Conservation (phyloP, 1,139 yeast genomes). For the Yamadazyma sp. region DNA sequence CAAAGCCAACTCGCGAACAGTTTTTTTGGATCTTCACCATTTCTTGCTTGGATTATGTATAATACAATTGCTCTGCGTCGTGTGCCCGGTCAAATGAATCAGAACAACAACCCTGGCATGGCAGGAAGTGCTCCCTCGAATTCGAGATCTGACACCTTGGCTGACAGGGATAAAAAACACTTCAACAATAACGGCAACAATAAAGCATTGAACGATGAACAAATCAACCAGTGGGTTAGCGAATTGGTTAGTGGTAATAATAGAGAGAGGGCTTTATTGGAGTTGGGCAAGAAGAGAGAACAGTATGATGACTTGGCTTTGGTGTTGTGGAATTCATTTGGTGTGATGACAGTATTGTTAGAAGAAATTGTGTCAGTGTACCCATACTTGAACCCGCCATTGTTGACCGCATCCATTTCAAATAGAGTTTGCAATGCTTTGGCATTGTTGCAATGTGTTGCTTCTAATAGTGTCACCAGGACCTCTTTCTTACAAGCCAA, state of each 20-base stretch:
- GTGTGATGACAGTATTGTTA: slow-evolving; percentile 88
- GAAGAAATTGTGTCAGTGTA: slow-evolving; percentile 91
- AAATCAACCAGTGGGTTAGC: slow-evolving; percentile 86
- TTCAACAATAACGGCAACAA: slow-evolving; percentile 7
- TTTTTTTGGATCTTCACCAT: slow-evolving; percentile 1
- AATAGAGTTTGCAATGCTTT: slow-evolving; percentile 95
- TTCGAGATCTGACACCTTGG: not conserved
- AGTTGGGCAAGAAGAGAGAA: slow-evolving; percentile 90
- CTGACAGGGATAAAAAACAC: slow-evolving; percentile 1
- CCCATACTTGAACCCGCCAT: slow-evolving; percentile 86
- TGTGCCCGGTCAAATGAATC: slow-evolving; percentile 3
- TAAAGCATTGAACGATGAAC: slow-evolving; percentile 78
- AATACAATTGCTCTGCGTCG: slow-evolving; percentile 16
- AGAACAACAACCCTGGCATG: not conserved
- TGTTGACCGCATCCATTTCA: slow-evolving; percentile 79
- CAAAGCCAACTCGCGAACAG: slow-evolving; percentile 1
- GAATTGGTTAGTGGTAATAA: slow-evolving; percentile 88
- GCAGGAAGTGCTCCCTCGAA: not conserved
- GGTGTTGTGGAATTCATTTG: slow-evolving; percentile 93
- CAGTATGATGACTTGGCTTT: slow-evolving; percentile 92
- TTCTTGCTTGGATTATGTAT: too few species aligned
- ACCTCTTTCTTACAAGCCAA: slow-evolving; percentile 84
- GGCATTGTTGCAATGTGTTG: slow-evolving; percentile 93
- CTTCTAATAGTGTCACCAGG: slow-evolving; percentile 90
- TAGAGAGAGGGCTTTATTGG: slow-evolving; percentile 88